phyloP scores from a whole-genome alignment of 2,329 filamentous ascomycete species.

The Endoconidiophora polonica region DNA sequence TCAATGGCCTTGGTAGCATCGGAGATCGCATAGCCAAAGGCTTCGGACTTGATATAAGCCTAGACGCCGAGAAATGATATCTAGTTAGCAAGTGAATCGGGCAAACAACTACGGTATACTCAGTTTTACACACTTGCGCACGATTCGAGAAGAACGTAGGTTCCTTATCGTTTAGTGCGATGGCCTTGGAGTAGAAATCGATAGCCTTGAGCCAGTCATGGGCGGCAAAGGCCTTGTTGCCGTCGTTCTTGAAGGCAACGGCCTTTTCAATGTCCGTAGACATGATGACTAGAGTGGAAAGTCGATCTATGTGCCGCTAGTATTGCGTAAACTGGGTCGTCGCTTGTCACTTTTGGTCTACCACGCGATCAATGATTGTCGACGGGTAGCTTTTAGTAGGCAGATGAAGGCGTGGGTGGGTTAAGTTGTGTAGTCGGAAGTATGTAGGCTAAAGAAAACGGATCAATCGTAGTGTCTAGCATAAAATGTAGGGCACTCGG shows the following conservation, averaged over 20 bases:
- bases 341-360: no score
- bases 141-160: slow-evolving; percentile 88
- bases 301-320: neutral
- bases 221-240: slow-evolving; percentile 78
- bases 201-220: slow-evolving; percentile 77
- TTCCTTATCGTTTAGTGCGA: slow-evolving; percentile 65
- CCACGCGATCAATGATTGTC: no score
- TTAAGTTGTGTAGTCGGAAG: no score
- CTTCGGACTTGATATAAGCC: slow-evolving; percentile 90
- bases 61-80: slow-evolving; percentile 22
- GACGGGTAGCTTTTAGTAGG: no score
- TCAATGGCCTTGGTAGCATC: slow-evolving; percentile 88
- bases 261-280: slow-evolving; percentile 45
- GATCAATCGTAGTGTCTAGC: no score
- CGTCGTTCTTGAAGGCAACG: slow-evolving; percentile 73
- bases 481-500: no score
- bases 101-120: neutral
- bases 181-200: slow-evolving; percentile 73
- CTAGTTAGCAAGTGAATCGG: slow-evolving; percentile 1
- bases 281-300: slow-evolving; percentile 20
- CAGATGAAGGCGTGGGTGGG: no score
- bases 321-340: no score
- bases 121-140: slow-evolving; percentile 57
- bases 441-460: no score
- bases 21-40: slow-evolving; percentile 80